phyloP scores from a whole-genome alignment of 257 asterid genomes.

The Dorcoceras hygrometricum region DNA sequence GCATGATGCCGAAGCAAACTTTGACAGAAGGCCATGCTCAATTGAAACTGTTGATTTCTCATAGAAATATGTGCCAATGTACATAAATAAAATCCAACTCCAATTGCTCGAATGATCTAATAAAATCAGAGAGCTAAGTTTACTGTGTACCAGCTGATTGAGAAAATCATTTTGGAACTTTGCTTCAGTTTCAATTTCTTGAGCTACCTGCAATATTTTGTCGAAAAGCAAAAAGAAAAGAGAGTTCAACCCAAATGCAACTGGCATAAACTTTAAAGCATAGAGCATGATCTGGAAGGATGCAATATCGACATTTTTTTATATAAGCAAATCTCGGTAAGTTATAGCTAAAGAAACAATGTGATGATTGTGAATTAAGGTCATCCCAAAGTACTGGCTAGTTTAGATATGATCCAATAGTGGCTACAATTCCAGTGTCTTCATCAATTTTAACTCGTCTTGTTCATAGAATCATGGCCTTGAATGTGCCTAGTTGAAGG shows the following conservation, averaged over 20 bases:
- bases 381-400: not conserved
- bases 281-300: not conserved
- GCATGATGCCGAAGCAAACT: not conserved
- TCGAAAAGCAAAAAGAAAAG: not conserved
- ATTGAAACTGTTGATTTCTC: conserved; percentile 9
- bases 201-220: conserved; percentile 58
- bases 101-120: not conserved
- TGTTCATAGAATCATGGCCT: not conserved
- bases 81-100: too few species aligned
- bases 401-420: too few species aligned
- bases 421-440: not conserved
- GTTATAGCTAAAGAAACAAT: too few species aligned
- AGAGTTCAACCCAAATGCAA: not conserved
- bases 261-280: too few species aligned
- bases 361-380: not conserved
- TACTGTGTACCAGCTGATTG: conserved; percentile 61
- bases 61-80: not conserved
- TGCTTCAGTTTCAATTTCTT: conserved; percentile 64
- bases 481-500: not conserved
- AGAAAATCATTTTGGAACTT: conserved; percentile 68
- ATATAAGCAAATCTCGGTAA: not conserved
- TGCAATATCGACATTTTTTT: not conserved
- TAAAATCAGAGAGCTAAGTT: conserved; percentile 8
- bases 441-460: not conserved
- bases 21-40: not conserved